phyloP scores from a whole-genome alignment of 2,329 filamentous ascomycete genomes.

The Talaromyces amestolkiae region DNA sequence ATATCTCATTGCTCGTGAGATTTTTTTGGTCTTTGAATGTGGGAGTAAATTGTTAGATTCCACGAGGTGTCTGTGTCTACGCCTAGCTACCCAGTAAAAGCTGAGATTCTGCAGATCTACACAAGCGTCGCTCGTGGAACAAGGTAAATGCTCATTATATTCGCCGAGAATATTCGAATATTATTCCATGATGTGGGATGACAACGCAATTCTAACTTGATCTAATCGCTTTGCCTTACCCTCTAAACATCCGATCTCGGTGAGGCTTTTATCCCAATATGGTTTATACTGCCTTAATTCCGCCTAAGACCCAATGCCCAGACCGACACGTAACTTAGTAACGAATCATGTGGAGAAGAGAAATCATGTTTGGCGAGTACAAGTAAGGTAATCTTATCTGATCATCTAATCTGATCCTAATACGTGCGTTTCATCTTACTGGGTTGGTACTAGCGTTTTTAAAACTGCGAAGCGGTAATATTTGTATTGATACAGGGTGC shows the following conservation, averaged over 20 bases:
- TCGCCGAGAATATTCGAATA: too few species aligned
- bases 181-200: neutral
- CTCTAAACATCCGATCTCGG: neutral
- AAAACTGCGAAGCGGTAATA: neutral
- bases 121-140: too few species aligned
- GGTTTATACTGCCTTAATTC: neutral
- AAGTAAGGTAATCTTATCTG: slow-evolving; percentile 6
- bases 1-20: neutral
- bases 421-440: neutral
- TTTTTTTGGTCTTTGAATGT: neutral
- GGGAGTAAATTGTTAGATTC: neutral
- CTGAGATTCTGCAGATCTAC: neutral
- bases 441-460: neutral
- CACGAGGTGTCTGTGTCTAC: neutral
- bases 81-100: neutral
- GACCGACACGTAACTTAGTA: neutral
- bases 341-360: neutral
- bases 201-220: neutral
- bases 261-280: neutral
- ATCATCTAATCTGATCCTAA: slow-evolving; percentile 14
- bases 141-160: too few species aligned
- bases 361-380: neutral
- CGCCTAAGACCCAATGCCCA: neutral
- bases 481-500: neutral
- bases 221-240: neutral